Evolutionary conservation across 2,329 filamentous ascomycete genomes (phyloP), one percentile per base, ranked within the genome.

Genomic region (Penicillium sp.): DNA sequence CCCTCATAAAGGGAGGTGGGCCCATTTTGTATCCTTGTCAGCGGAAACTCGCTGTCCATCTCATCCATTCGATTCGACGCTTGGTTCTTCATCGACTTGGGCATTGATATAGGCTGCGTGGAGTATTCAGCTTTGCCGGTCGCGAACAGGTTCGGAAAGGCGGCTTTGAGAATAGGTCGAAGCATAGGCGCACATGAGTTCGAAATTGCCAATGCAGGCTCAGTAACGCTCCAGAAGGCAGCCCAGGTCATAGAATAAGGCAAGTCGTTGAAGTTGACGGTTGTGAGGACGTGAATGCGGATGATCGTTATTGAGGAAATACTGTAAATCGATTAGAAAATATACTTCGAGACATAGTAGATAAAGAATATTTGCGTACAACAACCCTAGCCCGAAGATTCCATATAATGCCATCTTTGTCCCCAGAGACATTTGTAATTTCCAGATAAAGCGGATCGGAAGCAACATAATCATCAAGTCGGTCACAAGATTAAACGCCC

Each of bases 141-240:
- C 18, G 28, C 18, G 18, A 59, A 61, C n/a, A 59, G 18, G 3
- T 19, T 39, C 7, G 59, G 62, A 5, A 60, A 63, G 2, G 40
- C 50, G 5, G 56, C 50, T 29, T 62, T 61, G 8, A 64, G 43
- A 6, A 66, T 44, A 0, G 64, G 65, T 2, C 64, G 61, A 16
- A 68, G 60, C 56, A 68, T 59, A 13, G 63, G 65, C 2, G 64
- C 54, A 23, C 63, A 68, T 5, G 62, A 55, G 23, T 65, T 66
- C 19, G 51, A 42, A 26, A 63, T 60, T 18, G 63, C 64, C 8
- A 68, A 53, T 7, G 59, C 60, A 1, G 63, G 65, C 42, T 67
- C 64, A 8, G 64, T 58, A 8, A 66, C 63, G 49, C 64, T 67
- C 61, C 63, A 67, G 46, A 67, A 65, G 10, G 60, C 61, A 29